These are phyloP conservation scores for Chlorella vulgaris DNA, from an alignment of 139 green algal species.

Conservation along the genomic window DNA sequence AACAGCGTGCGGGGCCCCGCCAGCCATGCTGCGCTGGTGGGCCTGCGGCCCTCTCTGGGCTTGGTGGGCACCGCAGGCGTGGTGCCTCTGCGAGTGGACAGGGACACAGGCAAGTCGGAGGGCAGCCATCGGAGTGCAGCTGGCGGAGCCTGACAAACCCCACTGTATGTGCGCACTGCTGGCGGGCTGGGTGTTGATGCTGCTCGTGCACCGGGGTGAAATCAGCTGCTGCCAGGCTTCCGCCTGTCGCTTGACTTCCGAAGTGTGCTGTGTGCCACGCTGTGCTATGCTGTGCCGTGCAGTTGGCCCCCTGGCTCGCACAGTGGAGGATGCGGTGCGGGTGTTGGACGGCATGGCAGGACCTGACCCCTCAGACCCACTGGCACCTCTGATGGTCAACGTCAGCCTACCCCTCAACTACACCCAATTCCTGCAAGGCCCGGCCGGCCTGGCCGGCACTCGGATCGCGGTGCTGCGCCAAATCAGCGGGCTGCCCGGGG, in stretches of 20 bases:
- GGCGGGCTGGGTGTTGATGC: too few relatives aligned
- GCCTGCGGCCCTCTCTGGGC: slow-evolving; percentile 73
- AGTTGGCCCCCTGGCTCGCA: slow-evolving; percentile 51
- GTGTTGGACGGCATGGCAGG: slow-evolving; percentile 52
- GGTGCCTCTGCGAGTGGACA: slow-evolving; percentile 15
- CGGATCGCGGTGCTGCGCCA: slow-evolving; percentile 22
- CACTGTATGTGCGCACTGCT: too few relatives aligned
- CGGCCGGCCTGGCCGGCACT: background rate
- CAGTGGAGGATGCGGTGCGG: slow-evolving; percentile 61
- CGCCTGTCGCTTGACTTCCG: too few relatives aligned
- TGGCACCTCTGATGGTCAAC: background rate
- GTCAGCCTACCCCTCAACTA: slow-evolving; percentile 19
- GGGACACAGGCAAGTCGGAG: slow-evolving; percentile 43
- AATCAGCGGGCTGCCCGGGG: slow-evolving; percentile 6
- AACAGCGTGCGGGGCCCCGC: slow-evolving; percentile 63
- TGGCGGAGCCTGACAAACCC: too few relatives aligned
- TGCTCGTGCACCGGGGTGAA: too few relatives aligned
- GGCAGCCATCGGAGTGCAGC: too few relatives aligned
- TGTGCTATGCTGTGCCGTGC: too few relatives aligned
- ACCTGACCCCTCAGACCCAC: slow-evolving; percentile 5
- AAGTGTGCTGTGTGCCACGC: too few relatives aligned
- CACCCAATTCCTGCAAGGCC: slow-evolving; percentile 18
- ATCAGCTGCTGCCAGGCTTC: too few relatives aligned
- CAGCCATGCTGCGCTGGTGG: slow-evolving; percentile 61
- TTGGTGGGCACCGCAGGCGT: slow-evolving; percentile 37